These are phyloP conservation scores for Marasmius oreades DNA, from an alignment of 1,284 basidiomycete genomes.

Conservation along the genomic window DNA sequence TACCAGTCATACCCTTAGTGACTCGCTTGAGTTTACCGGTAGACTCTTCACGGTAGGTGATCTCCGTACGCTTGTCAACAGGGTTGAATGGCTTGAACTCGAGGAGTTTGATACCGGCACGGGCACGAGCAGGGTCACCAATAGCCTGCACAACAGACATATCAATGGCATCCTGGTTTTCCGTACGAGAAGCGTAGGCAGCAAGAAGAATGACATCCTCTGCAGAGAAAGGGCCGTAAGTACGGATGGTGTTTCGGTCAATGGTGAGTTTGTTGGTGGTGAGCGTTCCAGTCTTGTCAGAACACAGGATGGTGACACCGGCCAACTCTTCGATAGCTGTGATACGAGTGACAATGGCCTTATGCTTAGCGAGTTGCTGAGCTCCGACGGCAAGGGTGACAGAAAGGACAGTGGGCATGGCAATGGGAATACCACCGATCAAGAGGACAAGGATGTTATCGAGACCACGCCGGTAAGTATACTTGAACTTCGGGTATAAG, in stretches of 20 bases:
- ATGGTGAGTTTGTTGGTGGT: constrained; percentile 99
- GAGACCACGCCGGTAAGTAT: constrained; percentile 89
- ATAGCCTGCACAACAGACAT: constrained; percentile 82
- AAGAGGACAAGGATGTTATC: constrained; percentile 96
- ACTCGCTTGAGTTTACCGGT: constrained; percentile 95
- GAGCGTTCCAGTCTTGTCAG: constrained; percentile 96
- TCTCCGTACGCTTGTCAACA: constrained; percentile 98
- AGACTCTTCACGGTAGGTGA: constrained; percentile 93
- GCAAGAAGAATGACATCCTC: constrained; percentile 92
- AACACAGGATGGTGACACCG: constrained; percentile 95
- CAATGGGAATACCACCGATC: constrained; percentile 98
- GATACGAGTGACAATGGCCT: constrained; percentile 98
- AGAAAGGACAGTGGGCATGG: constrained; percentile 95
- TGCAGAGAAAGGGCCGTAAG: constrained; percentile 84
- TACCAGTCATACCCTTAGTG: constrained; percentile 99
- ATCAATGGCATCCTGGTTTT: constrained; percentile 99
- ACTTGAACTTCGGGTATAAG: constrained; percentile 85
- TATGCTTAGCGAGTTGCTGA: constrained; percentile 97
- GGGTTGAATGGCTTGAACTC: constrained; percentile 99
- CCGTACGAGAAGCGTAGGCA: constrained; percentile 94
- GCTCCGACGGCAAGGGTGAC: constrained; percentile 98
- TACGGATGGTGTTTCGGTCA: constrained; percentile 89
- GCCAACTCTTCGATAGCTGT: constrained; percentile 97
- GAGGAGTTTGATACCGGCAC: constrained; percentile 90
- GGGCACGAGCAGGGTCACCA: constrained; percentile 71